These are phyloP conservation scores for Zygosaccharomyces gambellarensis DNA, from an alignment of 805 yeast genomes.

Conservation along the genomic window DNA sequence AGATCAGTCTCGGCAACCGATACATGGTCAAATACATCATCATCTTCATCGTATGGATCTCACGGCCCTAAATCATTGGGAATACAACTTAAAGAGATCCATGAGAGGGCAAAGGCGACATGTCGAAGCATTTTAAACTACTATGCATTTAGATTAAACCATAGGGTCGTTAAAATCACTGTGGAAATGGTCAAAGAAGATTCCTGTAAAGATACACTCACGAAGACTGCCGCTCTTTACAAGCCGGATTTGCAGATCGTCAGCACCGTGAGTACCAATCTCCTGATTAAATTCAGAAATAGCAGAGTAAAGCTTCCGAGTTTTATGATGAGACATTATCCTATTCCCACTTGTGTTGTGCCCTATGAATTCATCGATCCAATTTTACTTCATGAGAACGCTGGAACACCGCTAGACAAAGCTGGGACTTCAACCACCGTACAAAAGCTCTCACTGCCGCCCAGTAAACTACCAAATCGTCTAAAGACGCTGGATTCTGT, in stretches of 20 bases:
- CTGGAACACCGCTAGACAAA: neutral
- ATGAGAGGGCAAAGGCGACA: constrained; percentile 24
- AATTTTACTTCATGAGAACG: constrained; percentile 19
- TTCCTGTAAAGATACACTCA: constrained; percentile 23
- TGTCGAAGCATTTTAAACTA: constrained; percentile 25
- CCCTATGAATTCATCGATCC: constrained; percentile 35
- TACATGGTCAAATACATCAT: constrained; percentile 1
- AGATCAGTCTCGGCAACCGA: constrained; percentile 10
- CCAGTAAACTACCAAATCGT: neutral
- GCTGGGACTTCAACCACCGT: neutral
- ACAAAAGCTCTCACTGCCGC: neutral
- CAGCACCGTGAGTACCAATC: constrained; percentile 34
- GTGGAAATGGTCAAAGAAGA: constrained; percentile 31
- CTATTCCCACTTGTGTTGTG: constrained; percentile 28
- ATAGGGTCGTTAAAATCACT: constrained; percentile 29
- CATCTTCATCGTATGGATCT: neutral
- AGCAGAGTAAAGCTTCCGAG: constrained; percentile 34
- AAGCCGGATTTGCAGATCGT: constrained; percentile 31
- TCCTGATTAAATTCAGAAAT: constrained; percentile 35
- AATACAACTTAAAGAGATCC: constrained; percentile 22
- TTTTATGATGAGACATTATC: constrained; percentile 29
- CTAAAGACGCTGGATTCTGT: constrained; percentile 15
- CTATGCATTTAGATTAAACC: constrained; percentile 22
- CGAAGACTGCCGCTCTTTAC: constrained; percentile 24
- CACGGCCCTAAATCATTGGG: constrained; percentile 11